These are phyloP conservation scores for Tetrahymena thermophila DNA, from an alignment of 73 alveolate species.

Conservation along the genomic window DNA sequence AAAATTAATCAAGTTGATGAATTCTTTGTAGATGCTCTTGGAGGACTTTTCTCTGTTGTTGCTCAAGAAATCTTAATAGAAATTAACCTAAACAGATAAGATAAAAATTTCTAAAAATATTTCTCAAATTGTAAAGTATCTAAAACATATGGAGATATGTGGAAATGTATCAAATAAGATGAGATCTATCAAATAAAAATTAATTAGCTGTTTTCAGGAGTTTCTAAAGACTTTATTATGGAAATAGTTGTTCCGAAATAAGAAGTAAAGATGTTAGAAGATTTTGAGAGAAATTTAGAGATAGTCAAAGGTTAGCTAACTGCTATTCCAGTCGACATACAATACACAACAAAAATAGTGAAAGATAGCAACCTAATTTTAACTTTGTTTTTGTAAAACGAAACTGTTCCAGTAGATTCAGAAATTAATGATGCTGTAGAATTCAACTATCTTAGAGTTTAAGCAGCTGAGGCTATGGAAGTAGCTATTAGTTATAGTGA, in stretches of 20 bases:
- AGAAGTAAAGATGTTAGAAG: not conserved
- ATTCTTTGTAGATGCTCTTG: slow-evolving; percentile 44
- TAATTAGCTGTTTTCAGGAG: slow-evolving; percentile 17
- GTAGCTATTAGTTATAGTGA: slow-evolving; percentile 7
- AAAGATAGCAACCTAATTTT: slow-evolving; percentile 8
- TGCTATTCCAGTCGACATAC: not conserved
- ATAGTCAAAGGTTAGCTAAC: slow-evolving; percentile 1
- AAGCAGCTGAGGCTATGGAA: slow-evolving; percentile 42
- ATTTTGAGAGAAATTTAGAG: not conserved
- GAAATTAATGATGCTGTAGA: slow-evolving; percentile 40
- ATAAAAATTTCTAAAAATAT: not conserved
- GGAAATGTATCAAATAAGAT: not conserved
- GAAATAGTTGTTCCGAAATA: slow-evolving; percentile 13
- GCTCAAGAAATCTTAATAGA: slow-evolving; percentile 17
- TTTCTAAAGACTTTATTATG: slow-evolving; percentile 22
- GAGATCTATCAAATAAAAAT: not conserved
- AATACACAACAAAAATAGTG: not conserved
- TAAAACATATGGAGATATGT: slow-evolving; percentile 40
- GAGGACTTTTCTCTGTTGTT: slow-evolving; percentile 39
- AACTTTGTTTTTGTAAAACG: slow-evolving; percentile 14
- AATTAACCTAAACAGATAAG: not conserved
- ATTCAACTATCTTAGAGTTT: slow-evolving; percentile 35
- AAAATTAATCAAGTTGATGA: slow-evolving; percentile 17
- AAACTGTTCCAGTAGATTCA: slow-evolving; percentile 10
- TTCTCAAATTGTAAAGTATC: not conserved